These are phyloP conservation scores for Aspergillus pseudoviridinutans DNA, from an alignment of 2,329 filamentous ascomycete genomes.

Conservation along the genomic window DNA sequence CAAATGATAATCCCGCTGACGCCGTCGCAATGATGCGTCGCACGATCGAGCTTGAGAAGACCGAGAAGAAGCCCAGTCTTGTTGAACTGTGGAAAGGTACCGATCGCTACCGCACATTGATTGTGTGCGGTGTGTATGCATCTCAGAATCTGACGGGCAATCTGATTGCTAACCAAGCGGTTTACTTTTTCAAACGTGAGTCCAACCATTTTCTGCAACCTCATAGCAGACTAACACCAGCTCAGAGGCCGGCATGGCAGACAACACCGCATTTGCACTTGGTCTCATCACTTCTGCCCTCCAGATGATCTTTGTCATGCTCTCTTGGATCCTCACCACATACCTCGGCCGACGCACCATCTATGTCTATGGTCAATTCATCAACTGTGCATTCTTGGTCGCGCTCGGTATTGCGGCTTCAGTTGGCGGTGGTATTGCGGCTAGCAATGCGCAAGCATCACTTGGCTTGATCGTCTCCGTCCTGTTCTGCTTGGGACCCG, in stretches of 20 bases:
- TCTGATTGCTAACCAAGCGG: slow-evolving; percentile 59
- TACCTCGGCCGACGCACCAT: slow-evolving; percentile 62
- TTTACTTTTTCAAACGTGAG: slow-evolving; percentile 53
- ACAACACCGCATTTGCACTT: slow-evolving; percentile 56
- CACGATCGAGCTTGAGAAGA: slow-evolving; percentile 53
- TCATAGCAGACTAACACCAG: slow-evolving; percentile 25
- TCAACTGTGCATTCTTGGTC: slow-evolving; percentile 40
- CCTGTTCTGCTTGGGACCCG: slow-evolving; percentile 59
- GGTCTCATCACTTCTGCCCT: slow-evolving; percentile 63
- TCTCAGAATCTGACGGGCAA: slow-evolving; percentile 60
- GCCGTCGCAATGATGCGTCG: slow-evolving; percentile 58
- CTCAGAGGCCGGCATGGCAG: slow-evolving; percentile 57
- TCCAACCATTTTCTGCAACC: slow-evolving; percentile 13
- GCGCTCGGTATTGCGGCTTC: too few species aligned
- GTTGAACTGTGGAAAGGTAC: slow-evolving; percentile 54
- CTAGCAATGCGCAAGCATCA: slow-evolving; percentile 56
- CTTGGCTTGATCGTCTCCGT: slow-evolving; percentile 64
- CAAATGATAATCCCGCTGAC: slow-evolving; percentile 39
- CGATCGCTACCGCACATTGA: slow-evolving; percentile 52
- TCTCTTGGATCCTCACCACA: slow-evolving; percentile 63
- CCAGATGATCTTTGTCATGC: slow-evolving; percentile 59
- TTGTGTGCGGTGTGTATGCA: slow-evolving; percentile 56
- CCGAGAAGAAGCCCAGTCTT: slow-evolving; percentile 45
- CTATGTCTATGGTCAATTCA: slow-evolving; percentile 57
- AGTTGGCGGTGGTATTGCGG: slow-evolving; percentile 9